A percentile compares a stretch with the other conserved stretches of the same genome.
Evolutionary conservation across 805 yeast genomes (phyloP).

Genomic region (Cyberlindnera maritima): DNA sequence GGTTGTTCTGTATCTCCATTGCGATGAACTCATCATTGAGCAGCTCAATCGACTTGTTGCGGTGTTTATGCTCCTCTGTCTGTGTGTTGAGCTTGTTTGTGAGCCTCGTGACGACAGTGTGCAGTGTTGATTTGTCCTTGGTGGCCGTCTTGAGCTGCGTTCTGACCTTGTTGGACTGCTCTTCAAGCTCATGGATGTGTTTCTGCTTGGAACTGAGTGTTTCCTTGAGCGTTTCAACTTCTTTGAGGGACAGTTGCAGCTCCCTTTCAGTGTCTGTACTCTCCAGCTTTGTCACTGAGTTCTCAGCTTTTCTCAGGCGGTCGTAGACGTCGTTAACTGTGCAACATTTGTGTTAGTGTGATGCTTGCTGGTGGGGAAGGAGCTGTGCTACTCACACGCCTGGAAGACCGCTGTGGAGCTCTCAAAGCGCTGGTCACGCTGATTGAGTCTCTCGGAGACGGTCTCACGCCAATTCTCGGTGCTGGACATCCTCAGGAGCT

Average conservation of each 20-base stretch:
- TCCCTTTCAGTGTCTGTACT: conserved; percentile 10
- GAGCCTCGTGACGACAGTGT: conserved; percentile 27
- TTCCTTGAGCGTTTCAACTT: conserved; percentile 1
- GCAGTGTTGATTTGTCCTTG: conserved; percentile 27
- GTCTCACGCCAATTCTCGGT: conserved; percentile 12
- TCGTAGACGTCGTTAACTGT: conserved; percentile 17
- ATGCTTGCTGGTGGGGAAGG: neutral
- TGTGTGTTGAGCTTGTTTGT: conserved; percentile 28
- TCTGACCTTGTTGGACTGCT: conserved; percentile 14
- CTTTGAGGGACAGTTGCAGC: conserved; percentile 5
- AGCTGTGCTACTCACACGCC: conserved; percentile 11
- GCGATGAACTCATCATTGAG: conserved; percentile 68
- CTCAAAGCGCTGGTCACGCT: conserved; percentile 19
- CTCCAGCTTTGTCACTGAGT: neutral
- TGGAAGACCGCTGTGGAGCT: conserved; percentile 3
- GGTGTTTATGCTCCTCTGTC: conserved; percentile 33
- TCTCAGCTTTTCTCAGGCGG: conserved; percentile 18
- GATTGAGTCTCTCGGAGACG: conserved; percentile 6
- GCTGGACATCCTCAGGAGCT: neutral
- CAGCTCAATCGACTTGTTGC: conserved; percentile 54
- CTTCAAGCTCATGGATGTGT: conserved; percentile 1
- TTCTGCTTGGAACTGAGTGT: conserved; percentile 6
- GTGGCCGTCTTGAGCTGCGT: conserved; percentile 25
- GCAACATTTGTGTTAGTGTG: neutral
- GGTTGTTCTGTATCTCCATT: conserved; percentile 51